These are phyloP conservation scores for Hyphopichia khmerensis DNA, from an alignment of 1,139 yeast species.

Conservation along the genomic window DNA sequence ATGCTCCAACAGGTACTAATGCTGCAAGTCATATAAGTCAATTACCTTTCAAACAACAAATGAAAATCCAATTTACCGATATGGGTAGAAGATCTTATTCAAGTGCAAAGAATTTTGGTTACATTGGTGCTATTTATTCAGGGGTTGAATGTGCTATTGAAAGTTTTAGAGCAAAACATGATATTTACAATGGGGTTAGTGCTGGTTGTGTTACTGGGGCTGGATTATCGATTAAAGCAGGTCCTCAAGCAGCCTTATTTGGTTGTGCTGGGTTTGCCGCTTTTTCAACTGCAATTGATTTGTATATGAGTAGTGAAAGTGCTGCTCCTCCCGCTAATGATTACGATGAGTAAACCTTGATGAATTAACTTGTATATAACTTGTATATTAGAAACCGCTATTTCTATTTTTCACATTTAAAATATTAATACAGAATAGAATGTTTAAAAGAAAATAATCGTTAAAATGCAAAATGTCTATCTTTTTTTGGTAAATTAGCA, in stretches of 20 bases:
- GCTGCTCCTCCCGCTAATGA: slow-evolving; percentile 86
- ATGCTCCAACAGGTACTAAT: slow-evolving; percentile 69
- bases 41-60: slow-evolving; percentile 88
- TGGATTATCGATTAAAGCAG: slow-evolving; percentile 86
- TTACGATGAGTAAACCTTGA: slow-evolving; percentile 62
- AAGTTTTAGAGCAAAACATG: slow-evolving; percentile 83
- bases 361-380: not conserved
- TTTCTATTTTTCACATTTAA: not conserved
- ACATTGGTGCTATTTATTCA: slow-evolving; percentile 87
- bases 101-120: slow-evolving; percentile 93
- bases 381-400: slow-evolving; percentile 1
- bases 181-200: slow-evolving; percentile 83
- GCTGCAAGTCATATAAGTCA: slow-evolving; percentile 63
- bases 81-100: slow-evolving; percentile 87
- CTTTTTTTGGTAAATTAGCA: slow-evolving; percentile 22
- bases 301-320: slow-evolving; percentile 84
- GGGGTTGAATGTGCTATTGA: slow-evolving; percentile 95
- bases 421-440: not conserved
- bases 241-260: slow-evolving; percentile 86
- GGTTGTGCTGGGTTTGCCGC: slow-evolving; percentile 99
- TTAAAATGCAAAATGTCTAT: not conserved
- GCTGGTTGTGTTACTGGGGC: slow-evolving; percentile 97
- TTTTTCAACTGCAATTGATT: slow-evolving; percentile 88
- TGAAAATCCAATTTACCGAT: slow-evolving; percentile 86
- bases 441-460: not conserved